Base-by-base conservation (phyloP, 1,284 basidiomycete species). In the Lignosus rhinocerotis region DNA sequence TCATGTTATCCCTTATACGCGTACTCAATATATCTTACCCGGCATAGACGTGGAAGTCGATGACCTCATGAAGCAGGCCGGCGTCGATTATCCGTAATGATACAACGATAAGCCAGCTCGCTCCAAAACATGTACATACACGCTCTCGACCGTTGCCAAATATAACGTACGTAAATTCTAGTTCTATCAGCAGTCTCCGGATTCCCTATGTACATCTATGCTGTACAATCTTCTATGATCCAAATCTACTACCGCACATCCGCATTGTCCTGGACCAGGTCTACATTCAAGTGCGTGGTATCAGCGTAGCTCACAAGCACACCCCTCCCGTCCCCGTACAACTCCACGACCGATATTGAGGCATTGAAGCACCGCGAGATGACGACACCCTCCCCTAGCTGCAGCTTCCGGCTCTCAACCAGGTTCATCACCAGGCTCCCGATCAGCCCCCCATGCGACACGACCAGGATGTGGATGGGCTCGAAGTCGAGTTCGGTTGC, bases 381-480 rank as follows among this genome's bases (percentile, higher is more conserved):
- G 31, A 69, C 64, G 32, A 84, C 77, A 0, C 77, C 81, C n/a
- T 66, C 63, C 41, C 66, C 77, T 53, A 71, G 75, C 43, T 59
- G 64, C 39, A 82, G 59, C 62, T 74, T 70, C 39, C 76, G 69
- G 43, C 75, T 76, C 11, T 72, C 72, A 17, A 81, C 61, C 65
- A 90, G 68, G 43, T 68, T 72, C 34, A 74, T 75, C 51, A 87
- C 70, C 48, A 91, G 75, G 16, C 76, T 75, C 19, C 73, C 71
- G 59, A 91, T 88, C 64, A 81, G 78, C 0, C 82, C 88, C 2
- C 87, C 88, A 60, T 92, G 89, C 39, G 84, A 82, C 54, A 84
- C 80, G 4, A 85, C 79, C 30, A 92, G 76, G 45, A 90, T 76
- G 61, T 79, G 72, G 56, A 71, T 69, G 51, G 76, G 66, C 46